phyloP scores from a whole-genome alignment of 1,139 yeast genomes.

The Blastobotrys indianensis region DNA sequence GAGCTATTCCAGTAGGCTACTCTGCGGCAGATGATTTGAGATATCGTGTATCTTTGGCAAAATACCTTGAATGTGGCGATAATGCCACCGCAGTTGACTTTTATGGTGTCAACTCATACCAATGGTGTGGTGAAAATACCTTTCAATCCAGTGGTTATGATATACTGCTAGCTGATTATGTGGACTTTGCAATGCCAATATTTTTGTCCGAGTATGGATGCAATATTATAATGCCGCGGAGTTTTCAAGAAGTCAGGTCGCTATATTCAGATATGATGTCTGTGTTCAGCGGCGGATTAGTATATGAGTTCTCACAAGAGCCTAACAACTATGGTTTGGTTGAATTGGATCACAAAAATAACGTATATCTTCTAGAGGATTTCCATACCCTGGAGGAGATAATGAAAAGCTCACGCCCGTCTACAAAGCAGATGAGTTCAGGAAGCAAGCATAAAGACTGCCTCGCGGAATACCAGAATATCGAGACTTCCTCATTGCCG shows the following conservation, averaged over 20 bases:
- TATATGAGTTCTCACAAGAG: conserved; percentile 87
- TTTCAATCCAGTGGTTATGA: conserved; percentile 69
- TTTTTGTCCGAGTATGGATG: conserved; percentile 94
- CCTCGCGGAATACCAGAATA: conserved; percentile 28
- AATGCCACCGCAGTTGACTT: conserved; percentile 70
- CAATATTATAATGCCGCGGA: conserved; percentile 73
- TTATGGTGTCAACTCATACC: conserved; percentile 92
- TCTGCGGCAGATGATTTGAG: conserved; percentile 91
- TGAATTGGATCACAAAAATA: conserved; percentile 50
- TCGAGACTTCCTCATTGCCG: conserved; percentile 28
- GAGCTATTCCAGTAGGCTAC: conserved; percentile 90
- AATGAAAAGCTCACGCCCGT: too few species aligned
- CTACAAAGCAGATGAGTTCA: too few species aligned
- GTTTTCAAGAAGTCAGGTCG: conserved; percentile 65
- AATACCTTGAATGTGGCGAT: conserved; percentile 71
- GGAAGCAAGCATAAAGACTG: conserved; percentile 12
- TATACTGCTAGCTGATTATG: conserved; percentile 52
- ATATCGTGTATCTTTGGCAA: conserved; percentile 69
- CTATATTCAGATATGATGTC: conserved; percentile 43
- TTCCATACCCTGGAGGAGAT: conserved; percentile 28
- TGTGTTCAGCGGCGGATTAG: conserved; percentile 81
- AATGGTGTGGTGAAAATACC: conserved; percentile 78
- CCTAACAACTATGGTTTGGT: conserved; percentile 86
- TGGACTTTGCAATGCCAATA: conserved; percentile 64
- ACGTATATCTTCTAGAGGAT: conserved; percentile 36